Evolutionary conservation across 2,329 filamentous ascomycete species (phyloP).

Genomic region (Eutypa lata): DNA sequence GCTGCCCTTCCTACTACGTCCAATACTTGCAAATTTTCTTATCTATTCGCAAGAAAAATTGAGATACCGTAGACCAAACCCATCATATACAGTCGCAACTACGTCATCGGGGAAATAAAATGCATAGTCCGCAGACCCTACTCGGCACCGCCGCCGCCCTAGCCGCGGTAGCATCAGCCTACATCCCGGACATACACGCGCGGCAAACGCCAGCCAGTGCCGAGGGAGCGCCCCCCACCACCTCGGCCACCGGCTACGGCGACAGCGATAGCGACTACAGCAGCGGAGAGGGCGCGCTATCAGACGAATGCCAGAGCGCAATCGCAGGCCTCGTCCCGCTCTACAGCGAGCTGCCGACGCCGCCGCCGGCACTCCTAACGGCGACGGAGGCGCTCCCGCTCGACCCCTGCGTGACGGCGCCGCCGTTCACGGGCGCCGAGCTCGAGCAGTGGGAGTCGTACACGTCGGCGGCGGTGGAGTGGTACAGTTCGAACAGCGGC

Average conservation of each 20-base stretch:
- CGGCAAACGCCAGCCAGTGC: too few relatives aligned
- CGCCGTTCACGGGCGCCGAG: conserved; percentile 16
- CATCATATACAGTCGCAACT: too few relatives aligned
- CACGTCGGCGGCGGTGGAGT: conserved; percentile 13
- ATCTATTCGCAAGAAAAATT: too few relatives aligned
- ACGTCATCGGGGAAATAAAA: too few relatives aligned
- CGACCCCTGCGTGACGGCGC: conserved; percentile 19
- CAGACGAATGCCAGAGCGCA: conserved; percentile 14
- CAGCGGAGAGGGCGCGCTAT: neutral
- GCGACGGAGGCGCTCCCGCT: conserved; percentile 6
- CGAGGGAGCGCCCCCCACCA: too few relatives aligned
- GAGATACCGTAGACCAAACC: too few relatives aligned
- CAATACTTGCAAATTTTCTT: too few relatives aligned
- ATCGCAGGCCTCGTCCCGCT: conserved; percentile 11
- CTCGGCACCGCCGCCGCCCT: conserved; percentile 1
- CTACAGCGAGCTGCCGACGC: conserved; percentile 15
- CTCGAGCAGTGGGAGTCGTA: conserved; percentile 17
- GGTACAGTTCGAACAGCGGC: conserved; percentile 18
- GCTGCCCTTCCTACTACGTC: too few relatives aligned
- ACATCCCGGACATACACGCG: conserved; percentile 15
- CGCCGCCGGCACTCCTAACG: conserved; percentile 13
- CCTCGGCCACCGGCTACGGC: too few relatives aligned
- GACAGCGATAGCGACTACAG: neutral
- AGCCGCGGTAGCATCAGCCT: conserved; percentile 11
- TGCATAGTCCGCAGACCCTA: too few relatives aligned